Base-by-base conservation (phyloP, 306 rosid genomes). In the Lablab purpureus region DNA sequence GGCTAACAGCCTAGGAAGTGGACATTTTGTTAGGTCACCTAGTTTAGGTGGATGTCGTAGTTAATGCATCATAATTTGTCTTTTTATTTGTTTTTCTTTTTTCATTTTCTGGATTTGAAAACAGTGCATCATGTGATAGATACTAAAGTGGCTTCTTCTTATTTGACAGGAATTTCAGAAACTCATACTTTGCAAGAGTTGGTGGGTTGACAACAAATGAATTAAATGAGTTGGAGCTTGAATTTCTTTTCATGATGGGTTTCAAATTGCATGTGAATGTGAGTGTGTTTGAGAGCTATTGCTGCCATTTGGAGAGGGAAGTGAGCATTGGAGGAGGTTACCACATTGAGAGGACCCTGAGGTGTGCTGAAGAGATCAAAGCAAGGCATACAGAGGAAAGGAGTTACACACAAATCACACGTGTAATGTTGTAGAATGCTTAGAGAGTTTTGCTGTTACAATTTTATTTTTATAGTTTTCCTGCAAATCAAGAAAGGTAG, bases 201-300 rank as follows among this genome's bases (percentile, higher is more conserved):
- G 98, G 98, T 19, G 98, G 98, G 64, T 78, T 94, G 63, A 85
- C 88, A 30, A 87, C 89, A 28, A 80, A 84, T 12, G 97, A 94
- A 72, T 82, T 94, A 86, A 94, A 94, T 88, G 83, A 81, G 18
- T 54, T 94, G 86, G 98, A 94, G 87, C 66, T 92, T 18, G 97
- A 94, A 7, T 94, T 94, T 84, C 82, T 92, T n/a, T 94, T 94
- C 91, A 56, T 89, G 89, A 89, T 94, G 97, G 89, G 91, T 18
- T 94, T 94, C 87, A 94, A 92, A 78, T 87, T 92, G 40, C 98
- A 92, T 76, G 98, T 94, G 76, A 94, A 94, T 87, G 87, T 94
- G 83, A 94, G 98, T 88, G 97, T 92, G 75, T 94, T 94, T 84
- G 97, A 94, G 92, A 94, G 98, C 80, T 94, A 94, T 74, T 94